Evolutionary conservation across 805 yeast genomes (phyloP).

Genomic region (Pichia membranifaciens): DNA sequence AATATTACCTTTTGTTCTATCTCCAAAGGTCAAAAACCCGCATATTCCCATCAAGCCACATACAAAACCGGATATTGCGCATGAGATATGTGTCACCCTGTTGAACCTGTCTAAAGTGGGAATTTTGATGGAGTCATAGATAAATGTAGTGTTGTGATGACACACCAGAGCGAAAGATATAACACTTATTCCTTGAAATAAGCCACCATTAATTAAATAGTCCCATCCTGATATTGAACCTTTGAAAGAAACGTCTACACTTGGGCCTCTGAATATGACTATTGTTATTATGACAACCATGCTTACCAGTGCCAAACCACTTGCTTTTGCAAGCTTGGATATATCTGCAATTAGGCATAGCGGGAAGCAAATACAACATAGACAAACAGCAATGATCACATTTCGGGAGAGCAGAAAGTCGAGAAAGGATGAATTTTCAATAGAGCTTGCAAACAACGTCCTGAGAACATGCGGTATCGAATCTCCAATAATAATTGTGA

Average conservation of each 20-base stretch:
- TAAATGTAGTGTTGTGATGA: slow-evolving; percentile 89
- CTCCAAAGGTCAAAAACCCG: slow-evolving; percentile 72
- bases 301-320: slow-evolving; percentile 77
- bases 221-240: slow-evolving; percentile 41
- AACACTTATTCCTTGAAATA: slow-evolving; percentile 90
- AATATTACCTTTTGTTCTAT: slow-evolving; percentile 78
- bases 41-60: slow-evolving; percentile 73
- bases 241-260: slow-evolving; percentile 39
- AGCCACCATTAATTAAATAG: slow-evolving; percentile 52
- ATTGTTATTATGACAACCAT: slow-evolving; percentile 75
- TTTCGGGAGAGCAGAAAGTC: slow-evolving; percentile 59
- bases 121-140: slow-evolving; percentile 72
- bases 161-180: slow-evolving; percentile 94
- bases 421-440: slow-evolving; percentile 34
- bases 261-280: slow-evolving; percentile 71
- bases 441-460: slow-evolving; percentile 44
- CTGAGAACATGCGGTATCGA: slow-evolving; percentile 85
- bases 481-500: slow-evolving; percentile 91
- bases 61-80: slow-evolving; percentile 72
- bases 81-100: slow-evolving; percentile 74
- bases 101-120: slow-evolving; percentile 76
- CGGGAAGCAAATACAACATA: slow-evolving; percentile 74
- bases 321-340: slow-evolving; percentile 78
- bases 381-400: slow-evolving; percentile 62
- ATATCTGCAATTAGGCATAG: slow-evolving; percentile 75